Evolutionary conservation across 345 rosid genomes (phyloP).

Genomic region (Dimocarpus longan): DNA sequence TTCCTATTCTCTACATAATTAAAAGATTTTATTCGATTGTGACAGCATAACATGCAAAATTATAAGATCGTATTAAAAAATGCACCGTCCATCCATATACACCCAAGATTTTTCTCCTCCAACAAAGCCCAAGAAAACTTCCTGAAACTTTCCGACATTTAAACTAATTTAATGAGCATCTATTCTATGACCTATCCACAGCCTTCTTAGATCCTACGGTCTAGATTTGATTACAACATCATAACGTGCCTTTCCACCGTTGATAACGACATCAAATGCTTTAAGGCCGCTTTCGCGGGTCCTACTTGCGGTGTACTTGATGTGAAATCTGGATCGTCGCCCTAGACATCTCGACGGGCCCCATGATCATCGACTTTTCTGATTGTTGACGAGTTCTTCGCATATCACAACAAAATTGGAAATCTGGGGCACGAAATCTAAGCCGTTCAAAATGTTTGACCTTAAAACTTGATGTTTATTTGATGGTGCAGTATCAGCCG

Average conservation of each 20-base stretch:
- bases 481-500: not conserved
- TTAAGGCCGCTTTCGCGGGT: not conserved
- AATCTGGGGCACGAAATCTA: not conserved
- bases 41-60: too few relatives aligned
- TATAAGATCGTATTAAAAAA: too few relatives aligned
- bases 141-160: not conserved
- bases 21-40: too few relatives aligned
- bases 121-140: not conserved
- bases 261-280: not conserved
- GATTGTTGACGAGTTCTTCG: slow-evolving; percentile 2
- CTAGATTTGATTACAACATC: not conserved
- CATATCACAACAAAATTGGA: not conserved
- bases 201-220: not conserved
- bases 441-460: not conserved
- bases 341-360: not conserved
- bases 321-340: not conserved
- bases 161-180: not conserved
- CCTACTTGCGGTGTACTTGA: not conserved
- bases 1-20: too few relatives aligned
- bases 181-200: not conserved
- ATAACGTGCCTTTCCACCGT: not conserved
- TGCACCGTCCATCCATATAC: too few relatives aligned
- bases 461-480: not conserved
- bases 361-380: not conserved
- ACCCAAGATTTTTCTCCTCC: too few relatives aligned